Evolutionary conservation across 2,329 filamentous ascomycete genomes (phyloP), one percentile per base, ranked within the genome.

Genomic region (Sclerotinia minor): DNA sequence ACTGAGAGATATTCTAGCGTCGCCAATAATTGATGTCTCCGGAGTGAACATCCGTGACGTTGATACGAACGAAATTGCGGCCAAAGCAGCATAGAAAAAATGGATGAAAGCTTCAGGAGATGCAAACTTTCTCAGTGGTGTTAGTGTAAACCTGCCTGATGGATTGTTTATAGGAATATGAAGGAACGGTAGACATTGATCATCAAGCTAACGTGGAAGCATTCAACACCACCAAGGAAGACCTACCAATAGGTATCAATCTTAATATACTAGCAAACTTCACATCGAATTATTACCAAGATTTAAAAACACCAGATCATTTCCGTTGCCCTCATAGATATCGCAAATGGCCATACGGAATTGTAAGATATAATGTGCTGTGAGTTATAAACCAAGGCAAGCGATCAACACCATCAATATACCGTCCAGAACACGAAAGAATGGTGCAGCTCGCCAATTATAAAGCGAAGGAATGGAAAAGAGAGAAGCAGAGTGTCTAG

Each of bases 61-160:
- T 50, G 11, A 6, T 3, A 35, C 19, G 3, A 60, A 45, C 32
- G 64, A 60, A 24, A 13, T 13, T 11, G 26, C 26, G 13, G 45
- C 45, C 26, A 53, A 32, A n/a, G 21, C 19, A 21, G 26, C 45
- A 13, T 66, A 45, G 64, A 24, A 32, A 3, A 24, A 32, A 11
- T 41, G 60, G 3, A 21, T 41, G 17, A 44, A 53, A 2, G 21
- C n/a, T 0, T 21, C 50, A 4, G 29, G 21, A 15, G 19, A 9
- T 13, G 35, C 19, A n/a, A 15, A 53, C 3, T 17, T 44, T 21
- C 13, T 66, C 6, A 60, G 54, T 52, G 64, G 55, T 50, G 32
- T 66, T 5, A 66, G 64, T 24, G 4, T 66, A 9, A 66, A 66
- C 21, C 32, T 66, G 24, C n/a, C 57, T 3, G 64, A 52, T 35